These are phyloP conservation scores for Dactylorhiza incarnata DNA, from an alignment of 106 monocot species.

Conservation along the genomic window DNA sequence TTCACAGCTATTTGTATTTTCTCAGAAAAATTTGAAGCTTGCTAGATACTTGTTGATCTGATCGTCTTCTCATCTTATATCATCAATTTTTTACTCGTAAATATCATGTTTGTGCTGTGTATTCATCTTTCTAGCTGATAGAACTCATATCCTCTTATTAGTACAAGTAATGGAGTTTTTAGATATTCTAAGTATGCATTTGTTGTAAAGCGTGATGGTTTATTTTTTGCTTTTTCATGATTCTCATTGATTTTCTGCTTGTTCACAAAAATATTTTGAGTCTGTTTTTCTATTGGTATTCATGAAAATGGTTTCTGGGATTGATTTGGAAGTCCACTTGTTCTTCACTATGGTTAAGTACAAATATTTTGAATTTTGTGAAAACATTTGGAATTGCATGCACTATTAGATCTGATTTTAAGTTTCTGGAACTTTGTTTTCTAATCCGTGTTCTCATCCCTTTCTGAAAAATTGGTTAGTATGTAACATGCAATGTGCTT, in stretches of 20 bases:
- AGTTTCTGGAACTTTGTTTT: background rate
- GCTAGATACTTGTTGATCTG: background rate
- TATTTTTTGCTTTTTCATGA: background rate
- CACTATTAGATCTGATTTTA: background rate
- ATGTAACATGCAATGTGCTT: background rate
- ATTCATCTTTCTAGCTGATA: background rate
- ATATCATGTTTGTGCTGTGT: background rate
- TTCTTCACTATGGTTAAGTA: background rate
- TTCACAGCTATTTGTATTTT: background rate
- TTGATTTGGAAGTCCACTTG: background rate
- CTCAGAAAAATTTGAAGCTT: background rate
- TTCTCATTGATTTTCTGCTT: background rate
- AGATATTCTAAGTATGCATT: background rate
- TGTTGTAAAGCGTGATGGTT: background rate
- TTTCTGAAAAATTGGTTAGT: background rate
- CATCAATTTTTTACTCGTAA: background rate
- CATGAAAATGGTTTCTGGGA: background rate
- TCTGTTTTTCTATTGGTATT: background rate
- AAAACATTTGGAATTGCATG: background rate
- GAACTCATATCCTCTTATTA: background rate
- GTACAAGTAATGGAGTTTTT: background rate
- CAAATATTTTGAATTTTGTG: background rate
- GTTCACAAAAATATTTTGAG: background rate
- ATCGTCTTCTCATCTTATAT: background rate
- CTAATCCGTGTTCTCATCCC: background rate